Conservation (phyloP, 2,329 filamentous ascomycete genomes). For the Pyrenophora teres region DNA sequence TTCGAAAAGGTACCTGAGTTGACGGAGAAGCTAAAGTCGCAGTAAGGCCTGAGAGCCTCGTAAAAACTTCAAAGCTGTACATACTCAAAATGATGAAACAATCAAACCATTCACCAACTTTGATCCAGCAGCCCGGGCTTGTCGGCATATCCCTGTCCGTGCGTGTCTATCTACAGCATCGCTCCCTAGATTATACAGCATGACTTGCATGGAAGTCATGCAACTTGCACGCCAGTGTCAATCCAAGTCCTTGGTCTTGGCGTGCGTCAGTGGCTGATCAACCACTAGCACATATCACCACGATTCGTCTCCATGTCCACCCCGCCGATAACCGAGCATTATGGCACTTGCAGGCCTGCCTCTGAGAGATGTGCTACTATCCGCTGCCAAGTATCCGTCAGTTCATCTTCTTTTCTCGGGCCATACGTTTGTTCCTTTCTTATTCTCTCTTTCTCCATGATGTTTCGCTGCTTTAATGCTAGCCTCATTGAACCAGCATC, state of each 20-base stretch:
- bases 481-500: constrained; percentile 28
- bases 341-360: not conserved
- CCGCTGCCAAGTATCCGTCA: not conserved
- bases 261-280: constrained; percentile 20
- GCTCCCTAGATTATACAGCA: too few relatives aligned
- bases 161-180: too few relatives aligned
- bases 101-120: not conserved
- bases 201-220: not conserved
- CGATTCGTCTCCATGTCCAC: constrained; percentile 4
- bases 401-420: not conserved
- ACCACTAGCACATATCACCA: constrained; percentile 11
- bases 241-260: constrained; percentile 21
- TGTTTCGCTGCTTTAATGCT: constrained; percentile 2
- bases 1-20: constrained; percentile 96
- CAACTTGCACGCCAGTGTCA: not conserved
- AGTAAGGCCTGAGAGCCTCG: constrained; percentile 20
- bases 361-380: not conserved
- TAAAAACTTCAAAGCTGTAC: constrained; percentile 16
- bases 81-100: constrained; percentile 1
- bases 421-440: not conserved
- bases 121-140: too few relatives aligned
- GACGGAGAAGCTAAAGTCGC: constrained; percentile 84
- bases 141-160: too few relatives aligned
- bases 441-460: too few relatives aligned
- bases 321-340: constrained; percentile 6